Evolutionary conservation across 108 stramenopile genomes (phyloP).

Genomic region (Pseudonitzschia multistriata): DNA sequence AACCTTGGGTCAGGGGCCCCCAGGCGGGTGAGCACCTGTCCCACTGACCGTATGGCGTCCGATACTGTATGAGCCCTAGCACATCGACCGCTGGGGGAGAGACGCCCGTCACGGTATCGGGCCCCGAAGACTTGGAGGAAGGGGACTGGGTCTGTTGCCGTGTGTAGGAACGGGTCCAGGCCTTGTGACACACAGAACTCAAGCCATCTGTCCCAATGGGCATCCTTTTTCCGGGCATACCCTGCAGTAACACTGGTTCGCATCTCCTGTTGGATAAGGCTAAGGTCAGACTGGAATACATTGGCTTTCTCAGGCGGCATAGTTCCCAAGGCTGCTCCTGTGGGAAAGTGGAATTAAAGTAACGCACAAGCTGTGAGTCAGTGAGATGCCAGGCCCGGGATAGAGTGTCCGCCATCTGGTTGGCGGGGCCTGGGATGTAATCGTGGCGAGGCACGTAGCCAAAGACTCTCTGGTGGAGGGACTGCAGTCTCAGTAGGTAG

Average conservation of each 20-base stretch:
- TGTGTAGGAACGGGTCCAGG: slow-evolving; percentile 31
- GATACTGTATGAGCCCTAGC: slow-evolving; percentile 28
- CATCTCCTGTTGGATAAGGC: slow-evolving; percentile 17
- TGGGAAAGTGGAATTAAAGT: slow-evolving; percentile 30
- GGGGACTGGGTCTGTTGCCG: slow-evolving; percentile 24
- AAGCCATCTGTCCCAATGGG: slow-evolving; percentile 24
- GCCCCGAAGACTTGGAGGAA: slow-evolving; percentile 39
- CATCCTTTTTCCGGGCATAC: not conserved
- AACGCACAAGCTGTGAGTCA: slow-evolving; percentile 20
- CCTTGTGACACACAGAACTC: slow-evolving; percentile 9
- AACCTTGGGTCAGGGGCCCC: slow-evolving; percentile 29
- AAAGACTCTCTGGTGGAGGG: slow-evolving; percentile 24
- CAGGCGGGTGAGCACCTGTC: slow-evolving; percentile 23
- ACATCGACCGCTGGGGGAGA: slow-evolving; percentile 22
- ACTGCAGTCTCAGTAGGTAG: slow-evolving; percentile 41
- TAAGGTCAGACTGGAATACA: slow-evolving; percentile 21
- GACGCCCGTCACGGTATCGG: slow-evolving; percentile 21
- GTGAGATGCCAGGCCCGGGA: slow-evolving; percentile 25
- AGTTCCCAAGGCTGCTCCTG: slow-evolving; percentile 34
- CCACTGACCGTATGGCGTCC: slow-evolving; percentile 22
- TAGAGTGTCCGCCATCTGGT: slow-evolving; percentile 30
- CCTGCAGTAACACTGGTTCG: slow-evolving; percentile 6
- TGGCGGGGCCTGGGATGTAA: slow-evolving; percentile 23
- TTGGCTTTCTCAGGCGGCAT: slow-evolving; percentile 6
- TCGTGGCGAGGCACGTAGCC: slow-evolving; percentile 18